Percentiles rank a stretch among this genome's conserved stretches.
phyloP scores from a whole-genome alignment of 2,329 filamentous ascomycete genomes.

The Catunica adiposa region DNA sequence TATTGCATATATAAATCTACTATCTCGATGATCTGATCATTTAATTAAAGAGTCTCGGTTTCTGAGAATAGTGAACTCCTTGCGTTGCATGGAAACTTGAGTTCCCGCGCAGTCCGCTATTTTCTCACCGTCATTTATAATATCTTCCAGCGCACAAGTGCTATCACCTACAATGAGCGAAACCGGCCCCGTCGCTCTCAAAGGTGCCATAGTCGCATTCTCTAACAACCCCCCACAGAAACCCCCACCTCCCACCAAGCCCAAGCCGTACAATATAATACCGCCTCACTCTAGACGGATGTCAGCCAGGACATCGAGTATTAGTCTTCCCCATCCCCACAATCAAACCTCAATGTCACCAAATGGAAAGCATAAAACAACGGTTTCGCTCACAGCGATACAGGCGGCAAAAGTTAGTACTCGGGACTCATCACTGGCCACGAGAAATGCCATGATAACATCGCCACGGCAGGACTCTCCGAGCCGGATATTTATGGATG shows the following conservation, averaged over 20 bases:
- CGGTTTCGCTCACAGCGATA: neutral
- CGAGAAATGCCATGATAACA: neutral
- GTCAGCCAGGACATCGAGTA: neutral
- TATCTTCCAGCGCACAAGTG: neutral
- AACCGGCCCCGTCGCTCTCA: neutral
- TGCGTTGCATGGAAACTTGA: too few relatives aligned
- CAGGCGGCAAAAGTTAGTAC: conserved; percentile 4
- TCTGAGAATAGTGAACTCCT: too few relatives aligned
- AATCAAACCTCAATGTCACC: too few relatives aligned
- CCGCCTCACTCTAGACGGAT: too few relatives aligned
- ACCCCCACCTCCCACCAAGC: neutral
- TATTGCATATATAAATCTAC: too few relatives aligned
- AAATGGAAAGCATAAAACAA: too few relatives aligned
- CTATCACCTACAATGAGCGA: too few relatives aligned
- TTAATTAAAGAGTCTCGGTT: too few relatives aligned
- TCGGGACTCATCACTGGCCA: neutral
- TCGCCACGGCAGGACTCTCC: neutral
- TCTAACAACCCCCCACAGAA: neutral
- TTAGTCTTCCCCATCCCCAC: neutral
- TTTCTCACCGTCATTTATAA: neutral
- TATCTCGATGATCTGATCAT: too few relatives aligned
- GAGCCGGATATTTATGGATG: neutral
- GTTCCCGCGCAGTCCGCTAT: too few relatives aligned
- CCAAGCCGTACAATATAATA: neutral
- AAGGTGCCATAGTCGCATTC: neutral